A percentile compares a stretch with the other conserved stretches of the same genome.
phyloP scores from a whole-genome alignment of 2,329 filamentous ascomycete genomes.

The Pochonia chlamydosporia region DNA sequence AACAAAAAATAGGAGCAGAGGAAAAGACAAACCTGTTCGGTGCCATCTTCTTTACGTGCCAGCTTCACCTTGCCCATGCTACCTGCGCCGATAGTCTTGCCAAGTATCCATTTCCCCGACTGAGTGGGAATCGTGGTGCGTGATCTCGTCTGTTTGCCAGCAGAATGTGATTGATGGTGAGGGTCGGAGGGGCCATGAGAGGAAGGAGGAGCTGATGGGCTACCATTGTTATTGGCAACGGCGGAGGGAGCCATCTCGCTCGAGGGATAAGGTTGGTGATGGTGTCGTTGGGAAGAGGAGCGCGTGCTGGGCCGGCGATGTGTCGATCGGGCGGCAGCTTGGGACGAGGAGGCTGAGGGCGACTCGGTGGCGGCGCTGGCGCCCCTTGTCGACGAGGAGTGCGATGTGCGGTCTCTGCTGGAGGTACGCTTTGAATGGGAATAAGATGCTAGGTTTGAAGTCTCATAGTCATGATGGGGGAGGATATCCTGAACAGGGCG shows the following conservation, averaged over 20 bases:
- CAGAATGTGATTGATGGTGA: conserved; percentile 25
- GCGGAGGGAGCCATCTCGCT: conserved; percentile 46
- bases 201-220: conserved; percentile 44
- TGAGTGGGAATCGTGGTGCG: conserved; percentile 83
- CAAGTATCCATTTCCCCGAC: conserved; percentile 88
- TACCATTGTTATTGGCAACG: conserved; percentile 44
- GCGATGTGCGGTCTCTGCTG: conserved; percentile 49
- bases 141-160: conserved; percentile 48
- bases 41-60: conserved; percentile 81
- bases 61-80: conserved; percentile 99
- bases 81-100: conserved; percentile 93
- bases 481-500: conserved; percentile 37
- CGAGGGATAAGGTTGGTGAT: conserved; percentile 23
- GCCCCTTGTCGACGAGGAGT: conserved; percentile 39
- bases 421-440: conserved; percentile 55
- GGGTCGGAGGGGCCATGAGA: conserved; percentile 34
- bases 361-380: conserved; percentile 35
- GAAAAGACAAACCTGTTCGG: conserved; percentile 67
- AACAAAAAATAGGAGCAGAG: neutral
- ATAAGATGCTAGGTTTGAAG: conserved; percentile 56
- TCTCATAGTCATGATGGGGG: conserved; percentile 67
- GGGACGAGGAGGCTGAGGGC: conserved; percentile 16
- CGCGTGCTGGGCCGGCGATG: conserved; percentile 46
- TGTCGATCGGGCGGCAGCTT: conserved; percentile 20
- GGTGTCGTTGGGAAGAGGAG: conserved; percentile 30